Evolutionary conservation across 1,139 yeast species (phyloP).

Genomic region (Scheffersomyces segobiensis): DNA sequence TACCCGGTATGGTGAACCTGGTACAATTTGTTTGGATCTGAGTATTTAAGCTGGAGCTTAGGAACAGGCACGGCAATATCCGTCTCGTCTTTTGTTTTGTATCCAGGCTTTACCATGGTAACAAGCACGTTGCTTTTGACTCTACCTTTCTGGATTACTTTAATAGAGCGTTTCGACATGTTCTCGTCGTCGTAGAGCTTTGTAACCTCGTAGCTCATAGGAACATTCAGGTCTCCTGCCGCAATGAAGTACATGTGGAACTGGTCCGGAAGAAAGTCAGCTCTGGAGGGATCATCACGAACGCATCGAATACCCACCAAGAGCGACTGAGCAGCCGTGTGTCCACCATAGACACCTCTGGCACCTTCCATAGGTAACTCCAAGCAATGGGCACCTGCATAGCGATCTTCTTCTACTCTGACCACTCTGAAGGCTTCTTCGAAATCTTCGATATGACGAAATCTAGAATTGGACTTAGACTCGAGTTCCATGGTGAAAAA

Average conservation of each 20-base stretch:
- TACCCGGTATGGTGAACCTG: constrained; percentile 40
- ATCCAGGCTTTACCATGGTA: constrained; percentile 18
- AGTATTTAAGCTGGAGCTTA: constrained; percentile 23
- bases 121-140: constrained; percentile 32
- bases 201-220: constrained; percentile 60
- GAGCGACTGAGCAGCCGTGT: constrained; percentile 70
- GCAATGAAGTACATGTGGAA: constrained; percentile 44
- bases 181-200: constrained; percentile 41
- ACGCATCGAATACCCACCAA: constrained; percentile 58
- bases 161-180: constrained; percentile 27
- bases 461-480: no score
- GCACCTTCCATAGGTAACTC: constrained; percentile 50
- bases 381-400: constrained; percentile 40
- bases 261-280: constrained; percentile 34
- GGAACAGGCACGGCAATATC: constrained; percentile 16
- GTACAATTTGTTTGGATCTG: constrained; percentile 29
- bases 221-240: constrained; percentile 49
- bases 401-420: constrained; percentile 29
- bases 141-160: constrained; percentile 31
- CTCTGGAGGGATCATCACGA: constrained; percentile 13
- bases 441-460: constrained; percentile 18
- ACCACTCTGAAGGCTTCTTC: constrained; percentile 43
- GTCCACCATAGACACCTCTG: constrained; percentile 80
- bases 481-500: neutral
- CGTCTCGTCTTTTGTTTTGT: neutral